These are phyloP conservation scores for Diplodia seriata DNA, from an alignment of 2,329 filamentous ascomycete genomes.

Conservation along the genomic window DNA sequence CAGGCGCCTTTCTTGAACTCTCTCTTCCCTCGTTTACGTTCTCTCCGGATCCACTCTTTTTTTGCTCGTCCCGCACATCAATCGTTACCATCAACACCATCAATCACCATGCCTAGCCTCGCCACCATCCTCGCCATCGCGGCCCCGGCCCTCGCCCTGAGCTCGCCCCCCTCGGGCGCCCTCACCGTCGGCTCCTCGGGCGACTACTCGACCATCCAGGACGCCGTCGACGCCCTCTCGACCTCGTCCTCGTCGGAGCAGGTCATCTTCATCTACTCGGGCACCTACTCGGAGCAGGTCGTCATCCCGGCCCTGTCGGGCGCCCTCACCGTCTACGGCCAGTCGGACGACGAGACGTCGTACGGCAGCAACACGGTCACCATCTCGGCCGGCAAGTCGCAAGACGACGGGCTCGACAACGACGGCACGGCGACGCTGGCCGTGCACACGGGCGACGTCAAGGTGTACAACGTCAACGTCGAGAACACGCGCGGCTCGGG, in stretches of 20 bases:
- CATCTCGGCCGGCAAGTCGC: constrained; percentile 51
- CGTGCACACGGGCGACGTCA: constrained; percentile 56
- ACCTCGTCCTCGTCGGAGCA: constrained; percentile 55
- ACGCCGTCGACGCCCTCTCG: constrained; percentile 62
- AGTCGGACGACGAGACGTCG: constrained; percentile 57
- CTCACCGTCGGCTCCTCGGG: constrained; percentile 50
- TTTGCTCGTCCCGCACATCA: not conserved
- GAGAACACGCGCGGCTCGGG: constrained; percentile 50
- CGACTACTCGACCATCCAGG: constrained; percentile 56
- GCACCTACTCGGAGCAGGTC: constrained; percentile 66
- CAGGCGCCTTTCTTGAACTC: constrained; percentile 15
- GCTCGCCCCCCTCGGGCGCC: constrained; percentile 55
- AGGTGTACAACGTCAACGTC: constrained; percentile 66
- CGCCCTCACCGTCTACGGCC: constrained; percentile 62
- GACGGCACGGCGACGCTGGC: constrained; percentile 59
- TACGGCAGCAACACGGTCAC: constrained; percentile 65
- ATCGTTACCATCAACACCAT: not conserved
- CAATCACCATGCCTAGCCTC: constrained; percentile 19
- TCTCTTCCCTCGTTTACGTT: not conserved
- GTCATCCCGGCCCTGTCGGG: constrained; percentile 56
- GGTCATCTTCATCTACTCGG: constrained; percentile 66
- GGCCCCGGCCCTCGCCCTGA: constrained; percentile 40
- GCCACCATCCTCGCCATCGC: constrained; percentile 21
- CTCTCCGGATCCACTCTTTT: constrained; percentile 9
- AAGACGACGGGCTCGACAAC: constrained; percentile 50